These are phyloP conservation scores for Rauvolfia tetraphylla DNA, from an alignment of 257 asterid genomes.

Conservation along the genomic window DNA sequence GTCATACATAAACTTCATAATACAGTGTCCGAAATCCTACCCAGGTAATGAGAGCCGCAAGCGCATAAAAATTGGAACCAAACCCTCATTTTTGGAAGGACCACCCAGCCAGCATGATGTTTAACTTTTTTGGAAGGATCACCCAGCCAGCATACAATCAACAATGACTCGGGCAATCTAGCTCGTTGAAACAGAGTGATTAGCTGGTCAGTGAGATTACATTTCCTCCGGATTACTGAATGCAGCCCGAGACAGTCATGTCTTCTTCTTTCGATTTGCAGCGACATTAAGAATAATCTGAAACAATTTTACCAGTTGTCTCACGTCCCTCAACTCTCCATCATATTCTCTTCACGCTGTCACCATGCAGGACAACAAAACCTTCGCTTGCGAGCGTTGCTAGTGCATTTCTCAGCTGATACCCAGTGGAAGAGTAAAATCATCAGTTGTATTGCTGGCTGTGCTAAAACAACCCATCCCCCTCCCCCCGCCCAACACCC, in stretches of 20 bases:
- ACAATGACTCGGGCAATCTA: background rate
- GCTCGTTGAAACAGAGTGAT: background rate
- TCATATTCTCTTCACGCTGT: constrained; percentile 76
- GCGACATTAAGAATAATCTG: background rate
- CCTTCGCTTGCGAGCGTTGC: constrained; percentile 83
- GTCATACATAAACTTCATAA: background rate
- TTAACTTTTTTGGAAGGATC: background rate
- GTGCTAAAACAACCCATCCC: background rate
- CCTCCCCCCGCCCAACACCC: background rate
- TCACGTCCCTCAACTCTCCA: background rate
- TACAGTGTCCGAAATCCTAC: too few species aligned
- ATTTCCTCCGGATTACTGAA: background rate
- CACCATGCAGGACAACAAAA: constrained; percentile 72
- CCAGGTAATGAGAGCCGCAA: background rate
- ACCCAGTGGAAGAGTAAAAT: constrained; percentile 8
- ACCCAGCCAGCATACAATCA: background rate
- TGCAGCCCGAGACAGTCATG: background rate
- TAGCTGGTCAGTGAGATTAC: background rate
- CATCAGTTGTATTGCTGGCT: background rate
- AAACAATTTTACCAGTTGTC: background rate
- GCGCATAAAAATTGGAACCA: background rate
- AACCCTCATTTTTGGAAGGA: background rate
- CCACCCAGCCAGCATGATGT: background rate
- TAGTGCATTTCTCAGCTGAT: constrained; percentile 83
- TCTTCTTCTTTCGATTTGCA: background rate